These are phyloP conservation scores for Kwoniella europaea DNA, from an alignment of 768 basidiomycete species.

Conservation along the genomic window DNA sequence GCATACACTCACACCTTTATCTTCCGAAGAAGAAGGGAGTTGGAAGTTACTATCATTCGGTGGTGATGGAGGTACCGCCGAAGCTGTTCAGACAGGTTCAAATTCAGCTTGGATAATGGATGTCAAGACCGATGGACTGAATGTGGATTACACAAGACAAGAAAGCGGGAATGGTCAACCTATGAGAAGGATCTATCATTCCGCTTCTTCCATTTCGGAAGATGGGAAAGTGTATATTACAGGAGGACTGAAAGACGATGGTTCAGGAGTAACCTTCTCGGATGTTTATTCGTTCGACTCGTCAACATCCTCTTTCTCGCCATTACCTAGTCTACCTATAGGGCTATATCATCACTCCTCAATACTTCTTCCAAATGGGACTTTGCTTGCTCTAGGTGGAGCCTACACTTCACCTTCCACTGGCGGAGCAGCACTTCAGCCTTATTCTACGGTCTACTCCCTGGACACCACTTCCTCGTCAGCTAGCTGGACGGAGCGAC, in stretches of 20 bases:
- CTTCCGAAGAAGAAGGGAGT: conserved; percentile 55
- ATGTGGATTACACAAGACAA: conserved; percentile 62
- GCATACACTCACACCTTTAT: conserved; percentile 76
- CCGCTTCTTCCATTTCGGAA: conserved; percentile 62
- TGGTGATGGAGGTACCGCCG: conserved; percentile 69
- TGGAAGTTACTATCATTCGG: conserved; percentile 70
- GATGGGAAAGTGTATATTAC: conserved; percentile 69
- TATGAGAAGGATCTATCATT: conserved; percentile 75
- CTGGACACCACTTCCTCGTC: conserved; percentile 66
- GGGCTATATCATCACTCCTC: conserved; percentile 76
- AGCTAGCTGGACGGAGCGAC: conserved; percentile 66
- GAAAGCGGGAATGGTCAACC: conserved; percentile 71
- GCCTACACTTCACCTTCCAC: conserved; percentile 59
- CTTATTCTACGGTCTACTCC: conserved; percentile 68
- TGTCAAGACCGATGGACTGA: conserved; percentile 56
- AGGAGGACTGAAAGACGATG: conserved; percentile 83
- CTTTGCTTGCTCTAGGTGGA: conserved; percentile 77
- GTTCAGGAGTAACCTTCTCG: conserved; percentile 68
- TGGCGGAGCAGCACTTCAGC: conserved; percentile 61
- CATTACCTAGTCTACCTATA: conserved; percentile 67
- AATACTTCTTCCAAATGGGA: conserved; percentile 71
- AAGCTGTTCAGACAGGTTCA: conserved; percentile 63
- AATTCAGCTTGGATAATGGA: conserved; percentile 72
- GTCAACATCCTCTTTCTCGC: conserved; percentile 65
- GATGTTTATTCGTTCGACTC: conserved; percentile 69